Percentiles rank a stretch among this genome's conserved stretches.
These are phyloP conservation scores for Thermochaetoides thermophila DNA, from an alignment of 495 filamentous ascomycete genomes.

Conservation along the genomic window DNA sequence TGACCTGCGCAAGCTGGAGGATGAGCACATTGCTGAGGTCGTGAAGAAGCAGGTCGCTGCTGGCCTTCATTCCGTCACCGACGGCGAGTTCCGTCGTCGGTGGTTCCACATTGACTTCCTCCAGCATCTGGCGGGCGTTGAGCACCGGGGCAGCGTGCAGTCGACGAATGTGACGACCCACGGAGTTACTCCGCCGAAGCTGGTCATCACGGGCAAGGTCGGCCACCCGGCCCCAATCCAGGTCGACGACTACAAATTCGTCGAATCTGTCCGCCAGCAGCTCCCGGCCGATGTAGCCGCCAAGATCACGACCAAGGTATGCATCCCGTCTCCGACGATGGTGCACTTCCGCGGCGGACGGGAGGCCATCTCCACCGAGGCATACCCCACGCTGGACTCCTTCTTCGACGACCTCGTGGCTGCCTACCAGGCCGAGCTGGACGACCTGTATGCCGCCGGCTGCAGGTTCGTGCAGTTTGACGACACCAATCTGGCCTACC, in stretches of 20 bases:
- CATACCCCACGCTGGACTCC: slow-evolving; percentile 41
- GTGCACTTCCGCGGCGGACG: slow-evolving; percentile 50
- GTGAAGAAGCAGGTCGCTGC: slow-evolving; percentile 44
- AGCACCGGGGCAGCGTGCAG: slow-evolving; percentile 25
- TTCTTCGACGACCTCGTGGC: slow-evolving; percentile 48
- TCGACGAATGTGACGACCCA: slow-evolving; percentile 29
- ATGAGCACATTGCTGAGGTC: slow-evolving; percentile 49
- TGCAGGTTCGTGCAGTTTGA: slow-evolving; percentile 52
- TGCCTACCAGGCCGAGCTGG: slow-evolving; percentile 45
- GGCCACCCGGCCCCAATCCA: slow-evolving; percentile 35
- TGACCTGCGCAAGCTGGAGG: slow-evolving; percentile 38
- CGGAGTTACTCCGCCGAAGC: slow-evolving; percentile 28
- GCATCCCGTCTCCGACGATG: slow-evolving; percentile 51
- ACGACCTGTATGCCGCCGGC: slow-evolving; percentile 45
- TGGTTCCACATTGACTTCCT: slow-evolving; percentile 38
- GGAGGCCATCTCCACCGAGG: slow-evolving; percentile 38
- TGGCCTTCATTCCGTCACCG: slow-evolving; percentile 49
- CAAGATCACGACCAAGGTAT: slow-evolving; percentile 42
- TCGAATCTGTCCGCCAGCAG: slow-evolving; percentile 23
- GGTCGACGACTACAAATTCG: slow-evolving; percentile 42
- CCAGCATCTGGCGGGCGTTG: slow-evolving; percentile 27
- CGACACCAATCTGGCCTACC: slow-evolving; percentile 50
- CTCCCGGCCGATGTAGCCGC: slow-evolving; percentile 27
- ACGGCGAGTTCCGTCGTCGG: slow-evolving; percentile 54
- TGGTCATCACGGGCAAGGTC: slow-evolving; percentile 32